Percentiles rank a stretch among this genome's conserved stretches.
Evolutionary conservation across 129 eudicot species (phyloP).

Genomic region (Artemisia argyi): DNA sequence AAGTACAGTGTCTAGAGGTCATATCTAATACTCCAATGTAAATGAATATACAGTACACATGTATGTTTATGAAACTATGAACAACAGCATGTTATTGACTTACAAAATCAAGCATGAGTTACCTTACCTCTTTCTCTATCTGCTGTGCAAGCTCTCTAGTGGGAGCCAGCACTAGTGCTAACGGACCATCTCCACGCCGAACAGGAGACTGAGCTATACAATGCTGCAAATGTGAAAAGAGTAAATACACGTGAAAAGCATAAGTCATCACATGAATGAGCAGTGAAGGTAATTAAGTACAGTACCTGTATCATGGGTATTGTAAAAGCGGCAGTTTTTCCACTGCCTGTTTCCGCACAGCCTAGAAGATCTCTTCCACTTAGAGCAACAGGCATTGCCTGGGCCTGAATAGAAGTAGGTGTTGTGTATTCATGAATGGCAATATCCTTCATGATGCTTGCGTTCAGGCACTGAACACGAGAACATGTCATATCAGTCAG

Average conservation of each 20-base stretch:
- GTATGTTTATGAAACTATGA: slow-evolving; percentile 12
- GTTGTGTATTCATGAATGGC: slow-evolving; percentile 69
- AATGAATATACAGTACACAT: neutral
- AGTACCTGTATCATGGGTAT: slow-evolving; percentile 84
- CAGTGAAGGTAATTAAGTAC: neutral
- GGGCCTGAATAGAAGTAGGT: slow-evolving; percentile 88
- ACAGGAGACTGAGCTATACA: slow-evolving; percentile 73
- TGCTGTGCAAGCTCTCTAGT: slow-evolving; percentile 96
- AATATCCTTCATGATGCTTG: slow-evolving; percentile 74
- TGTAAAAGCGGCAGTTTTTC: slow-evolving; percentile 86
- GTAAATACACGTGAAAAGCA: slow-evolving; percentile 14
- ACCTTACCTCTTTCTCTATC: slow-evolving; percentile 81
- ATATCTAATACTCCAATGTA: slow-evolving; percentile 2
- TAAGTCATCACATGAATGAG: neutral
- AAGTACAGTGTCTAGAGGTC: neutral
- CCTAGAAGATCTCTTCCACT: slow-evolving; percentile 88
- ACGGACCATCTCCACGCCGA: slow-evolving; percentile 91
- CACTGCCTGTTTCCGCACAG: slow-evolving; percentile 94
- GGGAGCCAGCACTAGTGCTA: slow-evolving; percentile 86
- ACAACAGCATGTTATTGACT: slow-evolving; percentile 14
- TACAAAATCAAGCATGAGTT: slow-evolving; percentile 27
- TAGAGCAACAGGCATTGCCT: slow-evolving; percentile 90
- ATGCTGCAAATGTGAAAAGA: slow-evolving; percentile 50
- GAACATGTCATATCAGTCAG: slow-evolving; percentile 6
- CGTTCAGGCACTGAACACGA: slow-evolving; percentile 49